A percentile compares a stretch with the other conserved stretches of the same genome.
phyloP scores from a whole-genome alignment of 768 basidiomycete genomes.

The Leccinellum luteum region DNA sequence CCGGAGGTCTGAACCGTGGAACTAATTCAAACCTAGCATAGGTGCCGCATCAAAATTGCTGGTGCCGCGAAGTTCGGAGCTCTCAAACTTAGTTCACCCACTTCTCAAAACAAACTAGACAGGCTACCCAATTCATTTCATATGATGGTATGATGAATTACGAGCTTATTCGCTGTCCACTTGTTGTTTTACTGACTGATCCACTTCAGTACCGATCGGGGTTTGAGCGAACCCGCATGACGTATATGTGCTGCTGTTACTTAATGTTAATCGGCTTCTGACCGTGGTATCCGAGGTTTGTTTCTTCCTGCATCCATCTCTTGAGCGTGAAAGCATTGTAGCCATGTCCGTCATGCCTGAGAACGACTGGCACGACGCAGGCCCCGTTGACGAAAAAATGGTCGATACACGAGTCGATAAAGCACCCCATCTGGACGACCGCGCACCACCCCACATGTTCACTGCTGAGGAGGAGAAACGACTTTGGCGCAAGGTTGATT shows the following conservation, averaged over 20 bases:
- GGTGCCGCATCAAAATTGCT: not conserved
- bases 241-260: not conserved
- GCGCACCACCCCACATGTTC: slow-evolving; percentile 3
- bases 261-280: not conserved
- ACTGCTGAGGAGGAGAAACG: slow-evolving; percentile 44
- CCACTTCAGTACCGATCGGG: not conserved
- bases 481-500: slow-evolving; percentile 59
- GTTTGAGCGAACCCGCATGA: not conserved
- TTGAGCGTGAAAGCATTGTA: too few species aligned
- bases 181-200: not conserved
- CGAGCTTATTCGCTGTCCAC: not conserved
- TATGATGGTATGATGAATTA: not conserved
- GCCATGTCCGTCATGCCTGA: not conserved
- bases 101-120: not conserved
- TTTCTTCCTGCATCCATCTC: not conserved
- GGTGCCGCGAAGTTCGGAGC: not conserved
- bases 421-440: not conserved
- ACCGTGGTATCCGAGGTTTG: not conserved
- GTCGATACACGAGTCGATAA: not conserved
- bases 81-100: not conserved
- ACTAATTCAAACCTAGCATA: not conserved
- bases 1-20: not conserved
- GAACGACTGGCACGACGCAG: not conserved
- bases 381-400: not conserved
- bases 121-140: not conserved